A percentile compares a stretch with the other conserved stretches of the same genome.
phyloP scores from a whole-genome alignment of 768 basidiomycete species.

The Xerocomellus chrysenteron region DNA sequence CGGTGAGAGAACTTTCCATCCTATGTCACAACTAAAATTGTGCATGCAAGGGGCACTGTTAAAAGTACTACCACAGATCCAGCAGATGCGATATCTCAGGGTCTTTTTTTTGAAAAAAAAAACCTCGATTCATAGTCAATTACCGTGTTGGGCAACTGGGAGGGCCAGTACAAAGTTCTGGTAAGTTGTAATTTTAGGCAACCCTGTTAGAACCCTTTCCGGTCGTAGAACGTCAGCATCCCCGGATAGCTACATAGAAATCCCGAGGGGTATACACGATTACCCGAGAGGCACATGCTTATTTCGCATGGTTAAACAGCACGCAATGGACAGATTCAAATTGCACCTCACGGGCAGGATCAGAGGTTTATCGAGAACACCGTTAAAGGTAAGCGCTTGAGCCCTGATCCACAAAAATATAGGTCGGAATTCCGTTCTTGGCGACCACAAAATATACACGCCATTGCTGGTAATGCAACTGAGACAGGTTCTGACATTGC shows the following conservation, averaged over 20 bases:
- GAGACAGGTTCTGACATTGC: constrained; percentile 21
- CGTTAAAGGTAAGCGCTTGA: constrained; percentile 4
- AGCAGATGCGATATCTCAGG: not conserved
- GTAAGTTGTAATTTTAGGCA: constrained; percentile 9
- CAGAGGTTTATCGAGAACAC: constrained; percentile 15
- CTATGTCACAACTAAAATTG: constrained; percentile 24
- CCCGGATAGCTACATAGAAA: not conserved
- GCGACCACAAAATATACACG: not conserved
- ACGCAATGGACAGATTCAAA: constrained; percentile 19
- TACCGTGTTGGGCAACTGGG: not conserved
- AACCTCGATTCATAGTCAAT: not conserved
- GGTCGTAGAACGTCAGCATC: constrained; percentile 4
- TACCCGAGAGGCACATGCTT: constrained; percentile 1
- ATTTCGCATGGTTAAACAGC: constrained; percentile 18
- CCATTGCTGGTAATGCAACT: constrained; percentile 1
- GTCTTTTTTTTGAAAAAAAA: not conserved
- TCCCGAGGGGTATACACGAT: not conserved
- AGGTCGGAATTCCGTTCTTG: constrained; percentile 14
- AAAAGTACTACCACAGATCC: not conserved
- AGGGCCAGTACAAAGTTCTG: not conserved
- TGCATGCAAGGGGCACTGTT: constrained; percentile 6
- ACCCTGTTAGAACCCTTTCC: constrained; percentile 7
- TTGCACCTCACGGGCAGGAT: constrained; percentile 12
- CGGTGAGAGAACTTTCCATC: constrained; percentile 7
- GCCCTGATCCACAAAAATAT: constrained; percentile 6